Base-by-base conservation (phyloP, 768 basidiomycete species). In the Exsudoporus frostii region DNA sequence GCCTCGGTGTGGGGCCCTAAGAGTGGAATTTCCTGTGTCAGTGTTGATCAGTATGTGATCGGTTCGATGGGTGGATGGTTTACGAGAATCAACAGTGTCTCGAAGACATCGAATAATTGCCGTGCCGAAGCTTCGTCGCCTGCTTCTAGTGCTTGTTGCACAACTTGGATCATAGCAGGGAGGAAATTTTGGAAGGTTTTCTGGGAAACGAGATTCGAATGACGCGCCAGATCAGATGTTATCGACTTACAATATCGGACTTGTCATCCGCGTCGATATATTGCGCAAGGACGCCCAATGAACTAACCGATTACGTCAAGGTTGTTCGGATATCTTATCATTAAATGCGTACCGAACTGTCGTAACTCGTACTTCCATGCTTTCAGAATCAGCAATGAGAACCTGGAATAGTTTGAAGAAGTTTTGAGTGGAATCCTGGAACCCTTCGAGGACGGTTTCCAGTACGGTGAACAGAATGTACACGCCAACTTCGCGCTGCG, bases 51-150 rank as follows among this genome's bases (percentile, higher is more conserved):
- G 38, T 30, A 38, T 36, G 10, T 5, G 20, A 51, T 38, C 11
- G 4, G n/a, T 24, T 29, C 20, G 15, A 20, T 38, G 25, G 14
- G 13, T 22, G 1, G 49, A 40, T 14, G 32, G 70, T 85, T 53
- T 59, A 90, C 91, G 53, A 98, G 83, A 65, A 98, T 96, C 43
- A 96, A 80, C 43, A 98, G 84, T 0, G 92, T 95, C 77, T 98
- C 97, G 57, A 98, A 79, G 27, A 98, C 92, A 66, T 99, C 97
- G 65, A 98, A 97, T 24, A 94, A 77, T 64, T 95, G 85, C 58
- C 94, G 85, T 42, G 92, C 90, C 49, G 84, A 84, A 33, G 79
- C 77, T 65, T 94, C 92, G 64, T 98, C 88, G 33, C 80, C 82
- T 33, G 80, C 69, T 59, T 90, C 88, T 7, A 98, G 83, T 36